Conservation (phyloP, 148 eudicot species). For the Chenopodium suecicum region DNA sequence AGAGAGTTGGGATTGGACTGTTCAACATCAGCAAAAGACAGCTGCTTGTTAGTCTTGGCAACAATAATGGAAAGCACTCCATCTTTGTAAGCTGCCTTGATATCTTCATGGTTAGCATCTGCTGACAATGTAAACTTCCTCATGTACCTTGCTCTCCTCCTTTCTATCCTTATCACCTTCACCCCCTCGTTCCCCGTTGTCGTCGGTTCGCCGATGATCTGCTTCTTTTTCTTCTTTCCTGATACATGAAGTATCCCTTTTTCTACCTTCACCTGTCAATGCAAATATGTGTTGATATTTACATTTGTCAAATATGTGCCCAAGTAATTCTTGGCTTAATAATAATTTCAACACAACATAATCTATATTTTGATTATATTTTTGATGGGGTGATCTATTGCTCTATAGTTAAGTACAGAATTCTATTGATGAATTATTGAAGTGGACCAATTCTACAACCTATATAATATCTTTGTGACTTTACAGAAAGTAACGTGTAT, state of each 20-base stretch:
- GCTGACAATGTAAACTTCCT: conserved; percentile 38
- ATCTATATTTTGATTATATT: no score
- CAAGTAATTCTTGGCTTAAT: no score
- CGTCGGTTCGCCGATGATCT: conserved; percentile 12
- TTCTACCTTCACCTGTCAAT: conserved; percentile 38
- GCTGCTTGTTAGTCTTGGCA: conserved; percentile 17
- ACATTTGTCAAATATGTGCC: no score
- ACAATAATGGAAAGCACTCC: conserved; percentile 46
- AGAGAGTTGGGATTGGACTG: conserved; percentile 7
- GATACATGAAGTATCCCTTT: conserved; percentile 37
- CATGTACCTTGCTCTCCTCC: conserved; percentile 46
- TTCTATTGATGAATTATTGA: no score
- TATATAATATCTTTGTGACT: no score
- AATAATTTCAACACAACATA: no score
- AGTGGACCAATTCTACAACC: no score
- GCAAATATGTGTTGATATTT: no score
- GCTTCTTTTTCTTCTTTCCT: conserved; percentile 36
- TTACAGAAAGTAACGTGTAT: not conserved
- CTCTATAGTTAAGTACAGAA: no score
- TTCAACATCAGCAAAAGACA: not conserved
- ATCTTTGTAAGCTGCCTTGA: conserved; percentile 44
- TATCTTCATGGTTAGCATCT: conserved; percentile 32
- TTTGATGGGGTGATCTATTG: no score
- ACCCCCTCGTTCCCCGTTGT: not conserved
- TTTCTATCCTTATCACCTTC: conserved; percentile 38